phyloP scores from a whole-genome alignment of 2,329 filamentous ascomycete genomes.

The Pyricularia grisea region DNA sequence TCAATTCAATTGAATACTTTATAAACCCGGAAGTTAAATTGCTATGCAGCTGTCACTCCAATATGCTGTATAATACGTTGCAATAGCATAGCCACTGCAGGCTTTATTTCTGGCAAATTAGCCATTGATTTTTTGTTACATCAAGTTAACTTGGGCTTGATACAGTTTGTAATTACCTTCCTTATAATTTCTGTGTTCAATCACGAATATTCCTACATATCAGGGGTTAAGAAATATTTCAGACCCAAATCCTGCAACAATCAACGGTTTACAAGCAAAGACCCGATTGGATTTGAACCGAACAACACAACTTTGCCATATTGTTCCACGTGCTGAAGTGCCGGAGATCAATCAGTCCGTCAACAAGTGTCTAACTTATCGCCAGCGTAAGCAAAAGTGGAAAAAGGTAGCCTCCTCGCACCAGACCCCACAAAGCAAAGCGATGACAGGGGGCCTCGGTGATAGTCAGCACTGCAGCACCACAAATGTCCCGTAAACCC shows the following conservation, averaged over 20 bases:
- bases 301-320: background rate
- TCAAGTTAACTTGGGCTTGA: background rate
- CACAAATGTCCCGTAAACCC: background rate
- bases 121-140: background rate
- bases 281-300: background rate
- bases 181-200: background rate
- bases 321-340: background rate
- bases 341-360: background rate
- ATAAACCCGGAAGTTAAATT: background rate
- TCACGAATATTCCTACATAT: background rate
- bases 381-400: background rate
- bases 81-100: background rate
- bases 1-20: background rate
- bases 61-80: background rate
- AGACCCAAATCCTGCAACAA: background rate
- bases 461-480: background rate
- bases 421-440: background rate
- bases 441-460: background rate
- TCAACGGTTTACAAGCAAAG: background rate
- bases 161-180: no score
- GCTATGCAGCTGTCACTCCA: background rate
- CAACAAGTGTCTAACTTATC: background rate
- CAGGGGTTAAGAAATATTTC: no score
- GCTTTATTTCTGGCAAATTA: background rate
- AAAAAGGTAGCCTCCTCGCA: background rate